phyloP scores from a whole-genome alignment of 108 stramenopile genomes.

The Conticribra guillardii region DNA sequence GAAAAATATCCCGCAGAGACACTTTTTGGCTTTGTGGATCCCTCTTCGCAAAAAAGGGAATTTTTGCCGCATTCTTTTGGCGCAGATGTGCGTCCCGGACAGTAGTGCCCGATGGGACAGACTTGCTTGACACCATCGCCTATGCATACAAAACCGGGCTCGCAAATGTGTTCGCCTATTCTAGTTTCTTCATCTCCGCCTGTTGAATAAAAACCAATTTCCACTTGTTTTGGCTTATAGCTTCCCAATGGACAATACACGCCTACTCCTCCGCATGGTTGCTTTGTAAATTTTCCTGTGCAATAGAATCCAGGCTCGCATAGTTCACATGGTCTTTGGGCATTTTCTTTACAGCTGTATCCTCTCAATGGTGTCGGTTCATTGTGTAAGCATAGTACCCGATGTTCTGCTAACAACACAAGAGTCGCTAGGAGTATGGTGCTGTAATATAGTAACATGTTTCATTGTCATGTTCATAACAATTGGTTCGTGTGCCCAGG shows the following conservation, averaged over 20 bases:
- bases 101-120: slow-evolving; percentile 32
- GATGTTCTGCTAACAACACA: not conserved
- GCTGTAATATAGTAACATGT: not conserved
- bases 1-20: slow-evolving; percentile 34
- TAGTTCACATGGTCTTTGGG: slow-evolving; percentile 32
- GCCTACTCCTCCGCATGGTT: slow-evolving; percentile 23
- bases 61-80: slow-evolving; percentile 32
- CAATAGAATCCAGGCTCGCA: slow-evolving; percentile 36
- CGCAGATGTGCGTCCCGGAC: slow-evolving; percentile 21
- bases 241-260: slow-evolving; percentile 37
- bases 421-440: not conserved
- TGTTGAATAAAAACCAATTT: slow-evolving; percentile 28
- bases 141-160: slow-evolving; percentile 25
- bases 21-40: slow-evolving; percentile 24
- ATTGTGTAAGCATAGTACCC: slow-evolving; percentile 5
- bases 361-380: slow-evolving; percentile 29
- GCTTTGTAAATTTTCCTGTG: slow-evolving; percentile 20
- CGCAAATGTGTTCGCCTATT: slow-evolving; percentile 17
- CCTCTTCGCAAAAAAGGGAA: slow-evolving; percentile 29
- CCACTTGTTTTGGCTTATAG: slow-evolving; percentile 16
- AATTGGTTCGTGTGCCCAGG: too few species aligned
- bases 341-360: slow-evolving; percentile 38
- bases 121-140: slow-evolving; percentile 21
- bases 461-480: not conserved
- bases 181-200: slow-evolving; percentile 14